phyloP scores from a whole-genome alignment of 1,139 yeast genomes.

The Hyphopichia pseudoburtonii region DNA sequence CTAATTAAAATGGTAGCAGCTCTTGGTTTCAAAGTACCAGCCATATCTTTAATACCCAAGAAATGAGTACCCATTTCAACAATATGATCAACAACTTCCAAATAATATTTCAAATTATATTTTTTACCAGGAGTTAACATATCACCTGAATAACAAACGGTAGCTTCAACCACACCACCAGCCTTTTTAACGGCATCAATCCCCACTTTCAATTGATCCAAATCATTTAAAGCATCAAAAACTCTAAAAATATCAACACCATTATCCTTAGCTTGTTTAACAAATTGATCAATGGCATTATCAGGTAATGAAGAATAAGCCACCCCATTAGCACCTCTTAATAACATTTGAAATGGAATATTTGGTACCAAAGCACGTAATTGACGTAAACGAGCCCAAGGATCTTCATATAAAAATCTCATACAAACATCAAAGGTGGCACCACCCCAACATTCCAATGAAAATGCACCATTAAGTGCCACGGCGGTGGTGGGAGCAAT shows the following conservation, averaged over 20 bases:
- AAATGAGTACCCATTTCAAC: slow-evolving; percentile 95
- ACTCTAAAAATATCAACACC: slow-evolving; percentile 98
- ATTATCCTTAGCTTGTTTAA: slow-evolving; percentile 86
- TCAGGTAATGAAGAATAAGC: slow-evolving; percentile 98
- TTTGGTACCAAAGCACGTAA: slow-evolving; percentile 91
- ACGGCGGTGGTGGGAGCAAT: slow-evolving; percentile 94
- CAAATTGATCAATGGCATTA: slow-evolving; percentile 97
- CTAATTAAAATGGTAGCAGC: slow-evolving; percentile 85
- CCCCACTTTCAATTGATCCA: slow-evolving; percentile 96
- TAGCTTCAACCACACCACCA: slow-evolving; percentile 98
- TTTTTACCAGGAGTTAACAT: slow-evolving; percentile 94
- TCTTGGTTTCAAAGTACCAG: slow-evolving; percentile 95
- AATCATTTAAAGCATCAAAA: slow-evolving; percentile 93
- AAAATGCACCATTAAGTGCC: slow-evolving; percentile 88
- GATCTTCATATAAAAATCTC: slow-evolving; percentile 98
- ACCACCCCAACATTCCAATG: slow-evolving; percentile 99
- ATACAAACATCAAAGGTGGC: slow-evolving; percentile 98
- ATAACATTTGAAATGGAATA: slow-evolving; percentile 97
- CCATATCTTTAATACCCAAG: slow-evolving; percentile 98
- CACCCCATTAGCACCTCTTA: slow-evolving; percentile 99
- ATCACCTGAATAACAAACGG: slow-evolving; percentile 98
- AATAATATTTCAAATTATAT: slow-evolving; percentile 88
- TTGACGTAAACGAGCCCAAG: slow-evolving; percentile 93
- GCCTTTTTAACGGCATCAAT: slow-evolving; percentile 97
- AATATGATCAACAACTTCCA: slow-evolving; percentile 76